These are phyloP conservation scores for Boletus sp. DNA, from an alignment of 768 basidiomycete genomes.

Conservation along the genomic window DNA sequence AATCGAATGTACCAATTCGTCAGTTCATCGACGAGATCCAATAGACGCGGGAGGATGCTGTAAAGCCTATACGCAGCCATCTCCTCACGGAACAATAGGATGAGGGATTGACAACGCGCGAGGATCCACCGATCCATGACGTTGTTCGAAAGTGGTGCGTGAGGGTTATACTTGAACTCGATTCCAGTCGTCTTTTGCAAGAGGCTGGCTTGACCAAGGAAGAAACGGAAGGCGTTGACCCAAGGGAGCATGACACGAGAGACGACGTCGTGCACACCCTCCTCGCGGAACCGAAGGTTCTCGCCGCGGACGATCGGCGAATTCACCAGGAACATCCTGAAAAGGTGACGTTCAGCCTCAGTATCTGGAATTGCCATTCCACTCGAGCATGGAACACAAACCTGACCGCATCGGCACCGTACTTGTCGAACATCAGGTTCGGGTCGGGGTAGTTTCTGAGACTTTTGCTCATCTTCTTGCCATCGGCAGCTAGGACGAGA, in stretches of 20 bases:
- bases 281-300: conserved; percentile 96
- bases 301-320: conserved; percentile 98
- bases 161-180: conserved; percentile 85
- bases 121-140: conserved; percentile 99
- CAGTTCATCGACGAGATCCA: conserved; percentile 91
- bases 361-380: background rate
- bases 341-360: background rate
- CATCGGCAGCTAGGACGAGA: conserved; percentile 92
- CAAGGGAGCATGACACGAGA: conserved; percentile 96
- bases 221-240: conserved; percentile 99
- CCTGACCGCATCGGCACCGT: conserved; percentile 95
- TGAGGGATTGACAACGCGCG: conserved; percentile 96
- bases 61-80: conserved; percentile 98
- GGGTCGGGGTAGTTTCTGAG: conserved; percentile 97
- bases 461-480: conserved; percentile 99
- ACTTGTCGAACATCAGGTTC: conserved; percentile 81
- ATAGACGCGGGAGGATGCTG: conserved; percentile 92
- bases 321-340: conserved; percentile 96
- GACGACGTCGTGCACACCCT: conserved; percentile 95
- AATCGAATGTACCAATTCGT: conserved; percentile 99
- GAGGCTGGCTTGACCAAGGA: conserved; percentile 90
- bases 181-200: conserved; percentile 76
- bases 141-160: conserved; percentile 79
- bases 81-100: conserved; percentile 86
- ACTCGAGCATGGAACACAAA: conserved; percentile 26